phyloP scores from a whole-genome alignment of 2,329 filamentous ascomycete genomes.

The Aquanectria penicillioides region DNA sequence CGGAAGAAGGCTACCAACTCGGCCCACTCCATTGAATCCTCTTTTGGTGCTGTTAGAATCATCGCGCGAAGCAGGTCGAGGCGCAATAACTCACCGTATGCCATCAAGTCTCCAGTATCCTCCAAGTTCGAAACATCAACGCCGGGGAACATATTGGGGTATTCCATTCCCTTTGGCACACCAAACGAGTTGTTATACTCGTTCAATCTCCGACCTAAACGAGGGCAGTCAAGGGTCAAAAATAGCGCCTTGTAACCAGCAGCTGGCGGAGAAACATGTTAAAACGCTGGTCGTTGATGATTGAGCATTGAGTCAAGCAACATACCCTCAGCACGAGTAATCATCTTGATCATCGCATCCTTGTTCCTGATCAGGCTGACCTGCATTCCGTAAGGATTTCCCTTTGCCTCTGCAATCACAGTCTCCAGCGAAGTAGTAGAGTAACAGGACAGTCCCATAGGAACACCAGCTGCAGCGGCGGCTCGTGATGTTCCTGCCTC shows the following conservation, averaged over 20 bases:
- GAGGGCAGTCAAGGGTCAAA: slow-evolving; percentile 39
- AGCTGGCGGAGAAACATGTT: neutral
- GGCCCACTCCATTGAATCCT: slow-evolving; percentile 18
- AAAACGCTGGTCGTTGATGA: neutral
- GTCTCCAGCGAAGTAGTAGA: slow-evolving; percentile 14
- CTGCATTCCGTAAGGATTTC: slow-evolving; percentile 20
- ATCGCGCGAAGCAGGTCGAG: neutral
- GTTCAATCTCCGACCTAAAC: slow-evolving; percentile 35
- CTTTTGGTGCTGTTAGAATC: neutral
- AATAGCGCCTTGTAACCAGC: slow-evolving; percentile 41
- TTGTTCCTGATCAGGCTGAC: slow-evolving; percentile 20
- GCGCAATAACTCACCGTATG: slow-evolving; percentile 4
- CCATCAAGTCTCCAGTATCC: slow-evolving; percentile 17
- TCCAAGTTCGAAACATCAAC: slow-evolving; percentile 19
- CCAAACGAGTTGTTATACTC: slow-evolving; percentile 38
- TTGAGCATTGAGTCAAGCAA: neutral
- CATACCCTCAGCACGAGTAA: slow-evolving; percentile 23
- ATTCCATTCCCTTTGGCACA: slow-evolving; percentile 27
- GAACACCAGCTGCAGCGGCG: neutral
- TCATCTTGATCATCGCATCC: slow-evolving; percentile 9
- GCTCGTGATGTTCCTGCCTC: slow-evolving; percentile 18
- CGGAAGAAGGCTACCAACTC: slow-evolving; percentile 20
- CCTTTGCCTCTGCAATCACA: slow-evolving; percentile 23
- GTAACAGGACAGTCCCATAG: slow-evolving; percentile 17
- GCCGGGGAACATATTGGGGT: slow-evolving; percentile 28